Percentiles rank a stretch among this genome's conserved stretches.
Evolutionary conservation across 176 grass and related monocot species (phyloP).

Genomic region (Triticum timopheevii): DNA sequence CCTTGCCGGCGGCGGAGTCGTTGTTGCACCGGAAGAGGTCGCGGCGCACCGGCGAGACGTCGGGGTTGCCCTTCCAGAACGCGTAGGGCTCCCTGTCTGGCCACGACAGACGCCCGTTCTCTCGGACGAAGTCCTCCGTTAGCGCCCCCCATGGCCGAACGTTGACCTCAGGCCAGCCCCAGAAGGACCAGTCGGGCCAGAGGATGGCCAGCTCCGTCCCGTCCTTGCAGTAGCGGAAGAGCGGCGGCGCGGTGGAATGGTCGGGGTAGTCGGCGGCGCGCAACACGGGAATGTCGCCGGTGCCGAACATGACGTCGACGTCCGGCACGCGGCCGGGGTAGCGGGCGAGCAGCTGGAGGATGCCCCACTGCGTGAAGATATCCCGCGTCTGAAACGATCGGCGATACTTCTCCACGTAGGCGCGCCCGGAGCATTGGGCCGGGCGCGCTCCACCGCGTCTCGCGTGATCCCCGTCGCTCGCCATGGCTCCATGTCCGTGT

Average conservation of each 20-base stretch:
- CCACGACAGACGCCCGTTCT: constrained; percentile 42
- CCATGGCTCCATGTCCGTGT: constrained; percentile 65
- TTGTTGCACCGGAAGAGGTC: constrained; percentile 69
- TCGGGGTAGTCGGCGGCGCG: background rate
- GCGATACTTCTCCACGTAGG: constrained; percentile 56
- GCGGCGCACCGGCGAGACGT: constrained; percentile 8
- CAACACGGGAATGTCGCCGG: constrained; percentile 54
- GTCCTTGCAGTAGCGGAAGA: constrained; percentile 94
- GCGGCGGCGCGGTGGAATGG: constrained; percentile 34
- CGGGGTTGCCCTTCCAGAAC: constrained; percentile 66
- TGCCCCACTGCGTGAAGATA: constrained; percentile 74
- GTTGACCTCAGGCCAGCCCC: constrained; percentile 83
- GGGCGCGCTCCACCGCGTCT: constrained; percentile 39
- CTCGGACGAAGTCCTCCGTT: constrained; percentile 41
- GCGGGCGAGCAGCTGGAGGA: constrained; percentile 65
- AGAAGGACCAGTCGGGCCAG: constrained; percentile 96
- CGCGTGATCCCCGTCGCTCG: constrained; percentile 37
- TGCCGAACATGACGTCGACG: constrained; percentile 84
- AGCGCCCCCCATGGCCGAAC: constrained; percentile 64
- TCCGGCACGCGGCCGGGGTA: constrained; percentile 72
- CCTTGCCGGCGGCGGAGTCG: background rate
- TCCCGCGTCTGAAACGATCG: constrained; percentile 57
- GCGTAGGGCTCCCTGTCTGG: constrained; percentile 58
- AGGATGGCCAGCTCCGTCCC: constrained; percentile 50
- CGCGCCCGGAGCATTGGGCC: constrained; percentile 44